Percentiles rank a stretch among this genome's conserved stretches.
phyloP scores from a whole-genome alignment of 768 basidiomycete genomes.

The Calocera viscosa region DNA sequence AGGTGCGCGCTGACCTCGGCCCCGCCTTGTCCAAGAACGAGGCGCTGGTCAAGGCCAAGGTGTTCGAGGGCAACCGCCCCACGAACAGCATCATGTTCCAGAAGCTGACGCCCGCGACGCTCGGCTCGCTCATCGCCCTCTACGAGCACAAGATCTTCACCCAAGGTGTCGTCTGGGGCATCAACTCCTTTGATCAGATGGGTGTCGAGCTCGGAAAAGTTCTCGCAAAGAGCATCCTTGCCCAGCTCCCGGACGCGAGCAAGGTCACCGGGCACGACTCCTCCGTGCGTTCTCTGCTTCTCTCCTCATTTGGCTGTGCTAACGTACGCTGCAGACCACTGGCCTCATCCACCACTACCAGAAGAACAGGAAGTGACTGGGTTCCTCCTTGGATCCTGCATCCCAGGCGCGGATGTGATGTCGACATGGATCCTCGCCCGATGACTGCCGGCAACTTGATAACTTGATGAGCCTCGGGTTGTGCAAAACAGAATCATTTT shows the following conservation, averaged over 20 bases:
- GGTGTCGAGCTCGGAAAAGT: conserved; percentile 98
- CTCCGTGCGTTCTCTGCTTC: conserved; percentile 37
- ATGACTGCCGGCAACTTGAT: background rate
- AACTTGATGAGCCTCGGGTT: background rate
- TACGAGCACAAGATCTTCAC: conserved; percentile 99
- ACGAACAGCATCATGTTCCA: conserved; percentile 97
- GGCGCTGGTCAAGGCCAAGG: conserved; percentile 86
- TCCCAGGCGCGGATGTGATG: background rate
- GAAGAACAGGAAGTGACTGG: conserved; percentile 44
- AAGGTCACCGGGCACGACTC: conserved; percentile 83
- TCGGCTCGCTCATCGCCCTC: conserved; percentile 77
- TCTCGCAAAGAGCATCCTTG: conserved; percentile 88
- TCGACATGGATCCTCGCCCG: background rate
- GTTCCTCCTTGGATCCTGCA: background rate
- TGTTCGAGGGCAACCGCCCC: conserved; percentile 94
- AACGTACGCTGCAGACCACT: conserved; percentile 49
- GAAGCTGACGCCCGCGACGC: conserved; percentile 72
- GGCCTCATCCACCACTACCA: conserved; percentile 97
- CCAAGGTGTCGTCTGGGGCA: conserved; percentile 94
- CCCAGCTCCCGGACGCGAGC: conserved; percentile 65
- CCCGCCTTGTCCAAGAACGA: conserved; percentile 50
- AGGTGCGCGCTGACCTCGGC: conserved; percentile 50
- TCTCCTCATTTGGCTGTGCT: background rate
- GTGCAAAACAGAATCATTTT: background rate
- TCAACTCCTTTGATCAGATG: conserved; percentile 99